A percentile compares a stretch with the other conserved stretches of the same genome.
Evolutionary conservation across 345 rosid species (phyloP).

Genomic region (Arabidopsis thaliana): TAIR10.1 NC_003070.9:8187001-8187500

Average conservation of each 20-base stretch:
- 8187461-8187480: conserved; percentile 51
- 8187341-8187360: conserved; percentile 8
- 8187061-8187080: conserved; percentile 77
- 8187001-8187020: conserved; percentile 50
- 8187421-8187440: conserved; percentile 87
- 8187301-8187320: conserved; percentile 1
- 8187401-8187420: conserved; percentile 72
- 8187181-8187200: neutral
- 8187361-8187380: neutral
- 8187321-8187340: conserved; percentile 33
- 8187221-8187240: neutral
- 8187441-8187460: conserved; percentile 96
- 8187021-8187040: conserved; percentile 79
- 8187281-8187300: conserved; percentile 17
- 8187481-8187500: neutral
- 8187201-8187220: neutral
- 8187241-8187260: neutral
- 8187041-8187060: conserved; percentile 76
- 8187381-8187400: conserved; percentile 62
- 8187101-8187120: conserved; percentile 81
- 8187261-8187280: conserved; percentile 12
- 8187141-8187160: neutral
- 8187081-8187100: conserved; percentile 85
- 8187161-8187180: neutral
- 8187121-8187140: conserved; percentile 69